A percentile compares a stretch with the other conserved stretches of the same genome.
Evolutionary conservation across 306 rosid species (phyloP).

Genomic region (Cicer yamashitae): DNA sequence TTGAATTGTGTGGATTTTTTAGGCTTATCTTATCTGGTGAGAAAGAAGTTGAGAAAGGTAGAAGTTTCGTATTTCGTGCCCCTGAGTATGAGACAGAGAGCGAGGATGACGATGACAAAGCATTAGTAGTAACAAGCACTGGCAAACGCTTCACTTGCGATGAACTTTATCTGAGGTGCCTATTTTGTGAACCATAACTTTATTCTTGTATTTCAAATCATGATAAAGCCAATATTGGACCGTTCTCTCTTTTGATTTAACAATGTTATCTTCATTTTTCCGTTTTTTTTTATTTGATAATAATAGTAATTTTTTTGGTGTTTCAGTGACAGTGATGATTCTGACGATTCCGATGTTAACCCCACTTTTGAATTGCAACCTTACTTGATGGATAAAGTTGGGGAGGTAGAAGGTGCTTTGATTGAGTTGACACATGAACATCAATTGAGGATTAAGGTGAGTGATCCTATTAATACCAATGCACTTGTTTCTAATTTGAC

Average conservation of each 20-base stretch:
- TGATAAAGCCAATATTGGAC: not conserved
- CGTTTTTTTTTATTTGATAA: constrained; percentile 17
- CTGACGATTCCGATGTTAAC: constrained; percentile 63
- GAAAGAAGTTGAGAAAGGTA: constrained; percentile 48
- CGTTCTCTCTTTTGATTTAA: not conserved
- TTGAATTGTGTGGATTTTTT: constrained; percentile 29
- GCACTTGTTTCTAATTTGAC: constrained; percentile 13
- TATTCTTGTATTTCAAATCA: constrained; percentile 15
- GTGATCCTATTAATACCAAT: constrained; percentile 31
- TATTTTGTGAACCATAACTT: constrained; percentile 24
- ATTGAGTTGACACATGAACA: constrained; percentile 67
- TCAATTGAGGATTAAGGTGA: constrained; percentile 69
- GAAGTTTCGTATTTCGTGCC: constrained; percentile 65
- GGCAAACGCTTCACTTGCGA: constrained; percentile 61
- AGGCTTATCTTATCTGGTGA: constrained; percentile 38
- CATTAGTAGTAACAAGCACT: constrained; percentile 40
- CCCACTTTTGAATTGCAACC: constrained; percentile 56
- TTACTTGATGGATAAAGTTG: constrained; percentile 66
- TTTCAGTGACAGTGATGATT: constrained; percentile 69
- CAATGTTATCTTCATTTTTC: constrained; percentile 29
- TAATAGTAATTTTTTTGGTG: constrained; percentile 35
- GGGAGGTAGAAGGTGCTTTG: constrained; percentile 71
- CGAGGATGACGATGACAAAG: constrained; percentile 48
- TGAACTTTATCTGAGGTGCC: constrained; percentile 68
- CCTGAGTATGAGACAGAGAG: constrained; percentile 62